Evolutionary conservation across 1,139 yeast species (phyloP).

Genomic region (Diutina ranongensis): DNA sequence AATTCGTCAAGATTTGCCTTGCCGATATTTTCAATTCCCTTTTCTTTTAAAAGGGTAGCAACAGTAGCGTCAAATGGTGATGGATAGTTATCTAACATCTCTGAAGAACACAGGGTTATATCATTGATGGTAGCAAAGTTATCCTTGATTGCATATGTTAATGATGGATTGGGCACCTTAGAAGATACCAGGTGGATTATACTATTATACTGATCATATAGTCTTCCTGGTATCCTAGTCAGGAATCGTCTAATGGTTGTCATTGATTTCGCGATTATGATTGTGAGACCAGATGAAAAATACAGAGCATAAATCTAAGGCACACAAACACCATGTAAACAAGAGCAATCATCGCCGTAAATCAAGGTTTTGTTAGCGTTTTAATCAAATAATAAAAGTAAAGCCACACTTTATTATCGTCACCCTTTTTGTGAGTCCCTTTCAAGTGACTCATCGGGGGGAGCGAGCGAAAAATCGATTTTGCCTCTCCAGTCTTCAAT

Average conservation of each 20-base stretch:
- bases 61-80: conserved; percentile 84
- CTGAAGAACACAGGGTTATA: conserved; percentile 72
- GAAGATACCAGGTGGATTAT: neutral
- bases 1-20: conserved; percentile 95
- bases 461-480: neutral
- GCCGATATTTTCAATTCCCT: conserved; percentile 52
- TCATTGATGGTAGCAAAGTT: conserved; percentile 56
- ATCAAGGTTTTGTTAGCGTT: neutral
- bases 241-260: neutral
- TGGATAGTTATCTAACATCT: conserved; percentile 40
- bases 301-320: too few species aligned
- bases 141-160: conserved; percentile 50
- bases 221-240: neutral
- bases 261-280: neutral
- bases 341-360: too few species aligned
- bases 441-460: neutral
- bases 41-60: conserved; percentile 34
- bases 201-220: neutral
- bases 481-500: neutral
- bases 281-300: neutral
- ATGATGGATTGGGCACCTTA: neutral
- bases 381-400: too few species aligned
- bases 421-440: too few species aligned
- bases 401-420: neutral
- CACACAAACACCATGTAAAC: too few species aligned